These are phyloP conservation scores for Kondoa malvinella DNA, from an alignment of 768 basidiomycete species.

Conservation along the genomic window DNA sequence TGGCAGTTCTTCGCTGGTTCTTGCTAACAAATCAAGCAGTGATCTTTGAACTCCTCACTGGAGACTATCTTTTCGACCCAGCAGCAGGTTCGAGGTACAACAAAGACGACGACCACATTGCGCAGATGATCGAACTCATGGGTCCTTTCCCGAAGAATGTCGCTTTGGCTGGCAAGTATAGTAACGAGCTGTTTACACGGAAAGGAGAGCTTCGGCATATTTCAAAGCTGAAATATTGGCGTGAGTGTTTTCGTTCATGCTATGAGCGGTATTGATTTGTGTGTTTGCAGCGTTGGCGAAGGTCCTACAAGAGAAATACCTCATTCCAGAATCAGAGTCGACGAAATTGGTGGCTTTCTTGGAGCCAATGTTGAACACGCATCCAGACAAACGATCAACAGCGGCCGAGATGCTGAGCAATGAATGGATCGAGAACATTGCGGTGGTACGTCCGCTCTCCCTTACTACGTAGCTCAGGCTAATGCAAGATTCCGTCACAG, in stretches of 20 bases:
- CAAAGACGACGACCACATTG: constrained; percentile 91
- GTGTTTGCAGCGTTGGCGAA: constrained; percentile 23
- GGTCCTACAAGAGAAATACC: constrained; percentile 64
- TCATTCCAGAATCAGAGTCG: constrained; percentile 68
- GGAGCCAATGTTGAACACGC: constrained; percentile 71
- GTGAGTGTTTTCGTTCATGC: not conserved
- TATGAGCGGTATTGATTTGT: not conserved
- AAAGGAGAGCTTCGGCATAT: constrained; percentile 41
- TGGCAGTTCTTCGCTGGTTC: not conserved
- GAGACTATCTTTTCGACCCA: constrained; percentile 96
- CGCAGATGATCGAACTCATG: constrained; percentile 90
- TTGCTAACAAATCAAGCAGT: constrained; percentile 31
- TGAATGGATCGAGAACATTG: constrained; percentile 61
- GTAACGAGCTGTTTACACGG: constrained; percentile 86
- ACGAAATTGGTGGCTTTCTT: constrained; percentile 65
- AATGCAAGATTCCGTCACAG: not conserved
- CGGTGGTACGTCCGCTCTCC: constrained; percentile 36
- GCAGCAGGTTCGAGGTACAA: constrained; percentile 84
- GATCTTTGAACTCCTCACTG: constrained; percentile 84
- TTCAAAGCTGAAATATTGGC: constrained; percentile 20
- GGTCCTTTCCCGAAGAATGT: constrained; percentile 72
- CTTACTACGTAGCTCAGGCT: not conserved
- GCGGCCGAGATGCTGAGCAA: constrained; percentile 74
- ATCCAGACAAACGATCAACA: constrained; percentile 72
- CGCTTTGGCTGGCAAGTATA: constrained; percentile 81